Conservation (phyloP, 140 eudicot genomes). For the Stevia rebaudiana region DNA sequence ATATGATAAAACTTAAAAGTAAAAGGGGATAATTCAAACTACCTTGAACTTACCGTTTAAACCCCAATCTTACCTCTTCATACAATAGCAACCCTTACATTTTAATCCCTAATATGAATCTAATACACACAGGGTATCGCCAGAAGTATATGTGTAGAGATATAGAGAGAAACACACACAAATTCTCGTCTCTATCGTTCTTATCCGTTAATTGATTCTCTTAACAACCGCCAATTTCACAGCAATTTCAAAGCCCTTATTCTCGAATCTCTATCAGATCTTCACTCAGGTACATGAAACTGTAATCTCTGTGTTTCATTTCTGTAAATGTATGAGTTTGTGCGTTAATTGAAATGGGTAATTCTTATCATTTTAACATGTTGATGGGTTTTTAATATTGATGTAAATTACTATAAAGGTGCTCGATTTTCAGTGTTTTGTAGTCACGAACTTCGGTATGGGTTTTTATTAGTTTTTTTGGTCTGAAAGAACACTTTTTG, state of each 20-base stretch:
- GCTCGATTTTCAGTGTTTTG: slow-evolving; percentile 19
- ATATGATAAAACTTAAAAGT: not conserved
- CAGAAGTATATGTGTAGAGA: slow-evolving; percentile 25
- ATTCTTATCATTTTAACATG: not conserved
- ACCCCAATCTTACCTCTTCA: slow-evolving; percentile 7
- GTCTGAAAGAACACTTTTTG: not conserved
- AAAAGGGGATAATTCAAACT: not conserved
- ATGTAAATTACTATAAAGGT: slow-evolving; percentile 9
- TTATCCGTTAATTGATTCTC: slow-evolving; percentile 36
- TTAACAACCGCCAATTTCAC: slow-evolving; percentile 28
- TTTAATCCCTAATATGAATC: slow-evolving; percentile 33
- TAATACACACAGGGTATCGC: slow-evolving; percentile 25
- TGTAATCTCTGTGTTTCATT: slow-evolving; percentile 10
- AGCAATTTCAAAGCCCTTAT: slow-evolving; percentile 24
- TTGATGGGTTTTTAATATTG: not conserved
- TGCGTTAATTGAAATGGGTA: slow-evolving; percentile 6
- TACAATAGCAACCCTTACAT: slow-evolving; percentile 11
- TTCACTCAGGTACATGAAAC: slow-evolving; percentile 31
- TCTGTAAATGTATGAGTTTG: slow-evolving; percentile 23
- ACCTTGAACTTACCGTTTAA: slow-evolving; percentile 11
- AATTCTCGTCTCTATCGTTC: slow-evolving; percentile 25
- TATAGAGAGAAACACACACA: slow-evolving; percentile 25
- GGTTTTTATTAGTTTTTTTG: not conserved
- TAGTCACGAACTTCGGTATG: slow-evolving; percentile 15
- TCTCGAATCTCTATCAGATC: slow-evolving; percentile 27